Evolutionary conservation across 2,329 filamentous ascomycete genomes (phyloP), one percentile per base, ranked within the genome.

Genomic region (Helotiales sp.): DNA sequence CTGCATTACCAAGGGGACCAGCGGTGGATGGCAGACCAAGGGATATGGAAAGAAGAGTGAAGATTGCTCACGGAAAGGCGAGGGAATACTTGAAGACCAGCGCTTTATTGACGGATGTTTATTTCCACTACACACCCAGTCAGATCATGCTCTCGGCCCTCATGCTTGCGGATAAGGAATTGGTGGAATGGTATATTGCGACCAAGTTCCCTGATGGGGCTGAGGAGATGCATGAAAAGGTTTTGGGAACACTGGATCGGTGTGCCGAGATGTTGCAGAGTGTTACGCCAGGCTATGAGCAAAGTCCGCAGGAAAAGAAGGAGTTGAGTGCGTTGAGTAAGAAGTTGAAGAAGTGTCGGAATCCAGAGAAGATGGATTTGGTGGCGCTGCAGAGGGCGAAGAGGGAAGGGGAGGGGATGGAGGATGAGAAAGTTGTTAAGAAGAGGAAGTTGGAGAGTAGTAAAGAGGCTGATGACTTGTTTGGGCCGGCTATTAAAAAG

Each of bases 41-140:
- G 15, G 65, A 65, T 24, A 60, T 66, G 70, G 68, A 79, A 49
- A 67, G 72, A 9, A 75, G 80, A 25, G 75, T 85, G 29, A 75
- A 75, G 49, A 79, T 79, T 10, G 91, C 91, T 0, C 92, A 96
- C 70, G 79, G 79, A n/a, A 82, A 81, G 52, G 89, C 93, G 0
- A 83, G 89, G 40, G 84, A 87, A 19, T 80, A 91, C 47, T 82
- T 96, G 54, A 91, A 91, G 70, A 88, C 86, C 54, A 89, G 90
- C 57, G 90, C 92, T 0, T 78, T 96, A 51, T 81, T 97, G 60
- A 96, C 93, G 25, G 95, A 99, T 68, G 92, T 85, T n/a, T 98
- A 98, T 76, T 97, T 98, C 75, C 88, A 96, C 73, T 98, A 90
- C 75, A 93, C 93, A 0, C 95, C 95, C 0, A 89, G 90, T 24